These are phyloP conservation scores for Ammopiptanthus mongolicus DNA, from an alignment of 306 rosid species.

Conservation along the genomic window DNA sequence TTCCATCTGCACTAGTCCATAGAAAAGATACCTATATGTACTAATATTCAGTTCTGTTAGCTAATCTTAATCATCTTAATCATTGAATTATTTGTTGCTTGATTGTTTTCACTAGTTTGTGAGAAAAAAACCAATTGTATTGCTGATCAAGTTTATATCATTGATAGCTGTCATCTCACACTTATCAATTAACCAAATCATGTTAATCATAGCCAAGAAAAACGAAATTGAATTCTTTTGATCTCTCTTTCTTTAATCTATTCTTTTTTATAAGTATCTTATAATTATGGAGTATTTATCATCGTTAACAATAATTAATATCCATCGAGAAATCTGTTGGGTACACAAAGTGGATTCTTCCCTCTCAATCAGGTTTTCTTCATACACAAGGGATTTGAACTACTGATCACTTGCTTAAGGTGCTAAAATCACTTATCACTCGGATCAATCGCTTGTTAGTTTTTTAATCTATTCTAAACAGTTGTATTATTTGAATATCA, in stretches of 20 bases:
- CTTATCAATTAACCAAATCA: neutral
- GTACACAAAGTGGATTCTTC: too few species aligned
- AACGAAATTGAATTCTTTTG: neutral
- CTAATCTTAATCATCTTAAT: conserved; percentile 12
- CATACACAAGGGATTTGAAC: too few species aligned
- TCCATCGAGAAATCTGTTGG: too few species aligned
- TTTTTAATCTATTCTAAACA: too few species aligned
- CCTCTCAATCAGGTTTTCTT: too few species aligned
- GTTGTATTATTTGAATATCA: too few species aligned
- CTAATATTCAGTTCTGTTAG: neutral
- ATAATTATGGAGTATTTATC: too few species aligned
- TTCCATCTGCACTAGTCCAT: neutral
- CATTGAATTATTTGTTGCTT: neutral
- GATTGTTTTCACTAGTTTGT: neutral
- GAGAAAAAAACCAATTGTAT: neutral
- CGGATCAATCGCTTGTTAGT: too few species aligned
- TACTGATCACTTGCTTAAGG: too few species aligned
- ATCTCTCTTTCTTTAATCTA: neutral
- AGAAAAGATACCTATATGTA: neutral
- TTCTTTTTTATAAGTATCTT: too few species aligned
- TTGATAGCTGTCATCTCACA: neutral
- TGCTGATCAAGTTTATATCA: neutral
- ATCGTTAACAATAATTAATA: too few species aligned
- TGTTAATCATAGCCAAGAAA: neutral
- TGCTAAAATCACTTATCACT: too few species aligned